phyloP scores from a whole-genome alignment of 371 early-diverging fungal species.

The Dinochytrium kinnereticum region DNA sequence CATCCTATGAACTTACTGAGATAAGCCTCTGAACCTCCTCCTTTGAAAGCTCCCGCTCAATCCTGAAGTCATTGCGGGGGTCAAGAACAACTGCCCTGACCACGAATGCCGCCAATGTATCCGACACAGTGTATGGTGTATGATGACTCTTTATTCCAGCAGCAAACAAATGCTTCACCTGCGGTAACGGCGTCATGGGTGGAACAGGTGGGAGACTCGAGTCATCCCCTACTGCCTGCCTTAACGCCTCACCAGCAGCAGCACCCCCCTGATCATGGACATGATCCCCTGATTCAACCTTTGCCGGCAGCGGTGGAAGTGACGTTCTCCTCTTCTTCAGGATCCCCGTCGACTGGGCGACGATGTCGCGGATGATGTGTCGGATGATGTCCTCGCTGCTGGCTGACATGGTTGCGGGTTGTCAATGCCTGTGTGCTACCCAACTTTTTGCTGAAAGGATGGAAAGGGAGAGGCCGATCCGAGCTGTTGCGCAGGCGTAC shows the following conservation, averaged over 20 bases:
- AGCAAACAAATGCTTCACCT: conserved; percentile 34
- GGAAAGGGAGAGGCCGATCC: not conserved
- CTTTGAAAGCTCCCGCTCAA: conserved; percentile 54
- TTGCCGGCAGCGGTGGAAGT: not conserved
- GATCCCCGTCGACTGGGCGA: conserved; percentile 39
- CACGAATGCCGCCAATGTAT: conserved; percentile 63
- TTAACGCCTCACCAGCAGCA: not conserved
- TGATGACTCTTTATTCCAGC: conserved; percentile 38
- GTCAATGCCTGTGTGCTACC: not conserved
- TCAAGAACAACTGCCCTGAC: conserved; percentile 60
- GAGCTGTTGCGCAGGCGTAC: conserved; percentile 5
- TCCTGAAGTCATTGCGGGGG: conserved; percentile 51
- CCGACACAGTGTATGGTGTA: conserved; percentile 43
- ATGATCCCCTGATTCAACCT: not conserved
- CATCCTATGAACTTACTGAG: conserved; percentile 28
- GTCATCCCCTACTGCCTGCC: not conserved
- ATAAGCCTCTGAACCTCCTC: conserved; percentile 59
- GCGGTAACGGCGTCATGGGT: conserved; percentile 29
- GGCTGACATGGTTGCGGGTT: not conserved
- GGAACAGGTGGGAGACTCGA: not conserved
- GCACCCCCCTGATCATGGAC: not conserved
- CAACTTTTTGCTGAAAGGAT: not conserved
- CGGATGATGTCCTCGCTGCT: conserved; percentile 53
- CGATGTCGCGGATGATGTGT: conserved; percentile 57
- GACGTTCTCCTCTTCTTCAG: conserved; percentile 42